Evolutionary conservation across 176 grass and related monocot genomes (phyloP).

Genomic region (Eleusine coracana): DNA sequence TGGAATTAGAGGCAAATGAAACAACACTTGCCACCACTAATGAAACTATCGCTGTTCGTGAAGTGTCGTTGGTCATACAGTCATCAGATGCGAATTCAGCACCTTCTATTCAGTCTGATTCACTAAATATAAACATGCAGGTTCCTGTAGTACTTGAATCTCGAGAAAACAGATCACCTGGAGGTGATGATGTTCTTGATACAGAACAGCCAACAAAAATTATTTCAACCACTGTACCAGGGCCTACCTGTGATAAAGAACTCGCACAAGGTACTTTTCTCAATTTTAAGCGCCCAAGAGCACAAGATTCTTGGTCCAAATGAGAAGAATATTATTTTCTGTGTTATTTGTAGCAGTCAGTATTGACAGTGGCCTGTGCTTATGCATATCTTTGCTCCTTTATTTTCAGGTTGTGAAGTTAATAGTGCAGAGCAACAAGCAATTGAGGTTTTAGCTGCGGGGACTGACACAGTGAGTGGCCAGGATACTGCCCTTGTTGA

Average conservation of each 20-base stretch:
- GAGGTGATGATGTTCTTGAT: constrained; percentile 29
- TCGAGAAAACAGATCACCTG: constrained; percentile 6
- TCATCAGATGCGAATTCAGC: constrained; percentile 12
- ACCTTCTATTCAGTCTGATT: constrained; percentile 15
- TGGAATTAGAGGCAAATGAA: neutral
- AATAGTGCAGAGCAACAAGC: constrained; percentile 20
- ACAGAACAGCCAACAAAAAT: constrained; percentile 15
- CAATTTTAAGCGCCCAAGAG: neutral
- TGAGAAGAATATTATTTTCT: neutral
- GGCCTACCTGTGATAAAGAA: neutral
- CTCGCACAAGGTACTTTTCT: constrained; percentile 39
- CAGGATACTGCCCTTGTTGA: constrained; percentile 16
- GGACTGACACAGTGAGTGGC: neutral
- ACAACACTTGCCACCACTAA: constrained; percentile 1
- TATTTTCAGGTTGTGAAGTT: constrained; percentile 36
- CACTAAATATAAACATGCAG: constrained; percentile 24
- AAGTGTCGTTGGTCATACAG: neutral
- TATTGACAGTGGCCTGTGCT: neutral
- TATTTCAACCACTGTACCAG: neutral
- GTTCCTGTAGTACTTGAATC: constrained; percentile 13
- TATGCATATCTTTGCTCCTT: neutral
- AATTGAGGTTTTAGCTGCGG: constrained; percentile 13
- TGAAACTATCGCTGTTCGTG: neutral
- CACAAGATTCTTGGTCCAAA: neutral
- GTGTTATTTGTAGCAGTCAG: neutral